phyloP scores from a whole-genome alignment of 2,329 filamentous ascomycete genomes.

The Acephala macrosclerotiorum region DNA sequence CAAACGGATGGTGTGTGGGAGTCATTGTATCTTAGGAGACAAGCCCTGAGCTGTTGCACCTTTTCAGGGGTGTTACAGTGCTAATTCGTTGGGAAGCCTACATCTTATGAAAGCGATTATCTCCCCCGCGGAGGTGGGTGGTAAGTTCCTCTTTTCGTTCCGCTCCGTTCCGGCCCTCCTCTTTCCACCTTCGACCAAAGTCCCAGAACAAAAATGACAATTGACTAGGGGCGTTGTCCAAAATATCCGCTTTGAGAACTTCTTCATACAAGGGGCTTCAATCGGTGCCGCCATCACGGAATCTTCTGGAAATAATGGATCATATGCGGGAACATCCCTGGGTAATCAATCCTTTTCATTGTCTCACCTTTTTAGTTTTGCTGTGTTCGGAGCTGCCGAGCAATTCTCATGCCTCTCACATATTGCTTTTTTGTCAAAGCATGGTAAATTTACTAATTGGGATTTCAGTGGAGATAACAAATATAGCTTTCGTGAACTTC shows the following conservation, averaged over 20 bases:
- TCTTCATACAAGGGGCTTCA: constrained; percentile 54
- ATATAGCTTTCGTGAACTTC: constrained; percentile 59
- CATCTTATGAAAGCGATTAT: constrained; percentile 55
- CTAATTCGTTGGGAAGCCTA: no score
- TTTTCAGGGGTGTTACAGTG: no score
- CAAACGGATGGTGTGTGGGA: no score
- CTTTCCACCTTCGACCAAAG: no score
- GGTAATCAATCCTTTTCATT: no score
- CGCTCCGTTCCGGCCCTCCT: neutral
- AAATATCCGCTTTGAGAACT: constrained; percentile 60
- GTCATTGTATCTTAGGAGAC: no score
- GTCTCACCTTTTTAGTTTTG: no score
- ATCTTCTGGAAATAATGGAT: constrained; percentile 58
- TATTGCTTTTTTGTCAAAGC: no score
- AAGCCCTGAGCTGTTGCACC: no score
- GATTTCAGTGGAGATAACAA: constrained; percentile 52
- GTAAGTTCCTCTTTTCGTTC: constrained; percentile 28
- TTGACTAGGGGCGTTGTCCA: constrained; percentile 50
- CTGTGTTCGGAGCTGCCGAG: no score
- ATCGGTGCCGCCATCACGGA: constrained; percentile 54
- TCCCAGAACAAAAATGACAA: neutral
- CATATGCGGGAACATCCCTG: constrained; percentile 54
- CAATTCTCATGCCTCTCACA: no score
- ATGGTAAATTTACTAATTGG: no score
- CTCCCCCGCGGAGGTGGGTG: constrained; percentile 59